These are phyloP conservation scores for Poa annua DNA, from an alignment of 176 grass and related monocot genomes.

Conservation along the genomic window DNA sequence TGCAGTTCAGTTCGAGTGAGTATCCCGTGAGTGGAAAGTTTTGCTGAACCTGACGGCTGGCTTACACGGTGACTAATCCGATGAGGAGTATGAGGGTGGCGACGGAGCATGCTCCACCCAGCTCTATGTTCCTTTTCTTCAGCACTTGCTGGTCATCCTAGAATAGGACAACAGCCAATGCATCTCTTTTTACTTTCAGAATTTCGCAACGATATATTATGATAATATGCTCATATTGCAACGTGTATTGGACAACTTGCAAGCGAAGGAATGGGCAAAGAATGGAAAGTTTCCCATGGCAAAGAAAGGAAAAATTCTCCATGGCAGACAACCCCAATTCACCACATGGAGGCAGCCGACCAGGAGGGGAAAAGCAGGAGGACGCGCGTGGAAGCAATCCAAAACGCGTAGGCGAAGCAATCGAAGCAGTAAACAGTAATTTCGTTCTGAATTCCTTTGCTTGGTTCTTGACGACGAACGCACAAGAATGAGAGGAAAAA, in stretches of 20 bases:
- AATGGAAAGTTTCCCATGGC: too few species aligned
- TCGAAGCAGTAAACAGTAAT: background rate
- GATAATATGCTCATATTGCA: background rate
- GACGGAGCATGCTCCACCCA: conserved; percentile 80
- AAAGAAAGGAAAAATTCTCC: too few species aligned
- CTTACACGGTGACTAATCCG: conserved; percentile 85
- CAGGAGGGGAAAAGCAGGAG: conserved; percentile 18
- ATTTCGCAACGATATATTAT: background rate
- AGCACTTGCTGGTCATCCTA: conserved; percentile 82
- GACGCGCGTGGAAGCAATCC: conserved; percentile 26
- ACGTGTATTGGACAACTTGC: background rate
- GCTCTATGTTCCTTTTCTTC: conserved; percentile 88
- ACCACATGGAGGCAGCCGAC: background rate
- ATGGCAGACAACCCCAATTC: background rate
- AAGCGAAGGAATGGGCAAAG: background rate
- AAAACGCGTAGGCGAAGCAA: conserved; percentile 41
- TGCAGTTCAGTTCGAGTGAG: background rate
- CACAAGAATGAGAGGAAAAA: background rate
- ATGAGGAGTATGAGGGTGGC: conserved; percentile 72
- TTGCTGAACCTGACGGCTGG: background rate
- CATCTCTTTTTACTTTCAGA: background rate
- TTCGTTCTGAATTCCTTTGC: background rate
- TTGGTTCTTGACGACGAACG: background rate
- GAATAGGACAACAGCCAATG: conserved; percentile 35
- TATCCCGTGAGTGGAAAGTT: background rate